phyloP scores from a whole-genome alignment of 2,329 filamentous ascomycete species.

The Torrubiellomyces zombiae region DNA sequence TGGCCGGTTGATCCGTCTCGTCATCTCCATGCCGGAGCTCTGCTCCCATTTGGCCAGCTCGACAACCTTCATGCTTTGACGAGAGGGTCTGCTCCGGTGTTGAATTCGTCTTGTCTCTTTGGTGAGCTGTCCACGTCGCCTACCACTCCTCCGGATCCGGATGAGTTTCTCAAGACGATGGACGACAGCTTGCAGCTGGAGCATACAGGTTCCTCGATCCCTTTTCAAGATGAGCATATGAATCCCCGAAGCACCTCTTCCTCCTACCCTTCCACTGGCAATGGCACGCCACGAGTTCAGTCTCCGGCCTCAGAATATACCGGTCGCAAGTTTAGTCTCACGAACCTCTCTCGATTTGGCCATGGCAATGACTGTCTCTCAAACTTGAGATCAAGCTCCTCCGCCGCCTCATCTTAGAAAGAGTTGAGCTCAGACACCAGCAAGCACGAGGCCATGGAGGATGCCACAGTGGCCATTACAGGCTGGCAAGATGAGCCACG shows the following conservation, averaged over 20 bases:
- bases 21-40: too few species aligned
- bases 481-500: slow-evolving; percentile 11
- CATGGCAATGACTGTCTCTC: slow-evolving; percentile 13
- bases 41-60: too few species aligned
- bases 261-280: slow-evolving; percentile 11
- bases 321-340: slow-evolving; percentile 10
- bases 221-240: slow-evolving; percentile 1
- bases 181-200: slow-evolving; percentile 5
- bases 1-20: too few species aligned
- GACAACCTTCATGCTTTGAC: too few species aligned
- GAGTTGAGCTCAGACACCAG: slow-evolving; percentile 6
- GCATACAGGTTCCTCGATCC: not conserved
- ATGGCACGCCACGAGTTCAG: slow-evolving; percentile 8
- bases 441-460: slow-evolving; percentile 8
- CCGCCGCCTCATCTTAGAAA: slow-evolving; percentile 5
- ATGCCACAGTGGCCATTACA: slow-evolving; percentile 10
- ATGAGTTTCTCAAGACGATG: slow-evolving; percentile 7
- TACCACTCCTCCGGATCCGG: slow-evolving; percentile 1
- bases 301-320: slow-evolving; percentile 12
- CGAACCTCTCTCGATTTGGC: slow-evolving; percentile 14
- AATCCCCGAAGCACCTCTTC: slow-evolving; percentile 14
- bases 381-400: slow-evolving; percentile 13
- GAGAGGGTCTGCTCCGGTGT: too few species aligned
- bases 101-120: too few species aligned
- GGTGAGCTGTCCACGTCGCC: too few species aligned